Conservation (phyloP, 345 rosid species). For the Eucalyptus paniculata region DNA sequence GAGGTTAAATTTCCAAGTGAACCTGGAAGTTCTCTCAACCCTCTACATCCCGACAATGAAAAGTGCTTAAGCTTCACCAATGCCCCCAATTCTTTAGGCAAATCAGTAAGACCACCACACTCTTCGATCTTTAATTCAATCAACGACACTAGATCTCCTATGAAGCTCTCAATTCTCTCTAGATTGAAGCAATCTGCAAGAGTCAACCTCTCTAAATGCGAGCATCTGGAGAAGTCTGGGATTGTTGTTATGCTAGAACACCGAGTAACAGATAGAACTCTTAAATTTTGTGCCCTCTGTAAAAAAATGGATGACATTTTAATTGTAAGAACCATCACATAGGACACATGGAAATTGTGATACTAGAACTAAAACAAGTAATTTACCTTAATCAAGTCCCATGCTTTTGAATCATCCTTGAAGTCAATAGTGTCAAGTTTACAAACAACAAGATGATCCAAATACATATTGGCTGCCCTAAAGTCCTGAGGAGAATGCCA, state of each 20-base stretch:
- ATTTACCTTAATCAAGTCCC: background rate
- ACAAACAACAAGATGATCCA: background rate
- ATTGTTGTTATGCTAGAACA: background rate
- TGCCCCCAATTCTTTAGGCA: background rate
- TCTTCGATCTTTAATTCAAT: background rate
- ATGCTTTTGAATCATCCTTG: background rate
- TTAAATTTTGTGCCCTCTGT: background rate
- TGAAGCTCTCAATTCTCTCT: background rate
- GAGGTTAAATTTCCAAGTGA: background rate
- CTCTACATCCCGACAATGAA: background rate
- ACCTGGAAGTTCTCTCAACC: background rate
- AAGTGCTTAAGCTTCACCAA: background rate
- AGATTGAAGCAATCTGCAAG: background rate
- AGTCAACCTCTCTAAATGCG: background rate
- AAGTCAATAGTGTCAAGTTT: background rate
- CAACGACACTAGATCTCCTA: background rate
- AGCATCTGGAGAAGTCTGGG: background rate
- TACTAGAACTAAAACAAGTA: rapidly evolving
- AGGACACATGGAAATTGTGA: background rate
- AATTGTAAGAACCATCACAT: background rate
- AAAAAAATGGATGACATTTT: background rate
- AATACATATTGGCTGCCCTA: background rate
- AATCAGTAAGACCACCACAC: rapidly evolving
- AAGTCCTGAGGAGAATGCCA: background rate
- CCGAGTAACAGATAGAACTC: background rate